Evolutionary conservation across 345 rosid species (phyloP).

Genomic region (Laguncularia racemosa): DNA sequence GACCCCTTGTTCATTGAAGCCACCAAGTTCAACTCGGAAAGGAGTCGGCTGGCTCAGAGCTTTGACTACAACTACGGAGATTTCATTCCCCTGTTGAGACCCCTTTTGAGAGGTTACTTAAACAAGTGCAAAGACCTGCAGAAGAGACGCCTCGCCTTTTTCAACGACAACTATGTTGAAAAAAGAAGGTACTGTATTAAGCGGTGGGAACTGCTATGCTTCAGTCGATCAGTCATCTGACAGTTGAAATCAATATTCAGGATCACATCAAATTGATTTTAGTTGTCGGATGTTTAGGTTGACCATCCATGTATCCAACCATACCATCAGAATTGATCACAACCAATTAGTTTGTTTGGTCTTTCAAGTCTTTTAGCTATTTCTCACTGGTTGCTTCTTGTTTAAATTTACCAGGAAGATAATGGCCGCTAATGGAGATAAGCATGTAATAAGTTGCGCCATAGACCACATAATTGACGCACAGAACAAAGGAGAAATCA

Average conservation of each 20-base stretch:
- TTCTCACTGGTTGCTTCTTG: too few relatives aligned
- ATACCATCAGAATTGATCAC: too few relatives aligned
- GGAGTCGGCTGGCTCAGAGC: slow-evolving; percentile 55
- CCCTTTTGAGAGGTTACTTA: slow-evolving; percentile 51
- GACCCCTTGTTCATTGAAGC: slow-evolving; percentile 49
- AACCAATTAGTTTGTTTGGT: too few relatives aligned
- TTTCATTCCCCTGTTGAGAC: slow-evolving; percentile 53
- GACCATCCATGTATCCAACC: too few relatives aligned
- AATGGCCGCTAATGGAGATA: slow-evolving; percentile 43
- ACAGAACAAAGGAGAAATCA: slow-evolving; percentile 50
- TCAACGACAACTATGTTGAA: slow-evolving; percentile 38
- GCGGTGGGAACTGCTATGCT: not conserved
- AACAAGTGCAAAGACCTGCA: slow-evolving; percentile 58
- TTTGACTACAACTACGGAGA: slow-evolving; percentile 65
- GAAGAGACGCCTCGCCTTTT: slow-evolving; percentile 42
- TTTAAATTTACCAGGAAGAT: slow-evolving; percentile 22
- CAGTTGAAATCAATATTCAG: too few relatives aligned
- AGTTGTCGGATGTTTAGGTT: too few relatives aligned
- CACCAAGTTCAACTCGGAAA: slow-evolving; percentile 46
- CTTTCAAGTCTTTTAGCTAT: too few relatives aligned
- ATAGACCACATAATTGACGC: slow-evolving; percentile 57
- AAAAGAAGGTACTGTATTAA: slow-evolving; percentile 26
- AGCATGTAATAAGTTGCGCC: slow-evolving; percentile 41
- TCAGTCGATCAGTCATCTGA: too few relatives aligned
- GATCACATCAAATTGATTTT: too few relatives aligned